phyloP scores from a whole-genome alignment of 306 rosid genomes.

The Oemleria cerasiformis region DNA sequence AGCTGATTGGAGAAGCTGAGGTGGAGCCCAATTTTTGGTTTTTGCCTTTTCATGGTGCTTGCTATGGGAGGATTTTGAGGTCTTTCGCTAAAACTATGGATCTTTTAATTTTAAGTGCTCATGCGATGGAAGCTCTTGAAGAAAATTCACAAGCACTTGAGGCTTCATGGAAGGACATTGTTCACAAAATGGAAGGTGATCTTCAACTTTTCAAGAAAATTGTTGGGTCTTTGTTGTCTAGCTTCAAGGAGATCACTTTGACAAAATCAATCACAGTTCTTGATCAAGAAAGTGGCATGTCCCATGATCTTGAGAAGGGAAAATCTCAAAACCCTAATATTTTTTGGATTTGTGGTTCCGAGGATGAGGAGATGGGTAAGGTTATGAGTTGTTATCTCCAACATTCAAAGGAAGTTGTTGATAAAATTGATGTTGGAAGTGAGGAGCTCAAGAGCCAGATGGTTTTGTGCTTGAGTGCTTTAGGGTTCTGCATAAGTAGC shows the following conservation, averaged over 20 bases:
- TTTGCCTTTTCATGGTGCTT: slow-evolving; percentile 43
- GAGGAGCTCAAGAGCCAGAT: slow-evolving; percentile 43
- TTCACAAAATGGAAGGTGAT: slow-evolving; percentile 33
- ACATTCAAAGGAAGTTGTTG: slow-evolving; percentile 33
- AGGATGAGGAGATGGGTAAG: slow-evolving; percentile 40
- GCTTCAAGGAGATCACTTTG: slow-evolving; percentile 28
- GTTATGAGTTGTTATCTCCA: slow-evolving; percentile 38
- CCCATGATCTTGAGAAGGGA: slow-evolving; percentile 52
- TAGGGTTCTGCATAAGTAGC: slow-evolving; percentile 33
- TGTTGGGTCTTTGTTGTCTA: slow-evolving; percentile 30
- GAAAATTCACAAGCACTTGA: slow-evolving; percentile 33
- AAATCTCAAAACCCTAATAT: slow-evolving; percentile 14
- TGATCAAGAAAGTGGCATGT: slow-evolving; percentile 22
- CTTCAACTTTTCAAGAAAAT: slow-evolving; percentile 45
- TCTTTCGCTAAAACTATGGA: slow-evolving; percentile 49
- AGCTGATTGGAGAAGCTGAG: slow-evolving; percentile 53
- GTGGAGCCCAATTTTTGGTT: slow-evolving; percentile 73
- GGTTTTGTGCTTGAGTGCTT: slow-evolving; percentile 36
- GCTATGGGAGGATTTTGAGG: slow-evolving; percentile 38
- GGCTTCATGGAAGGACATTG: slow-evolving; percentile 29
- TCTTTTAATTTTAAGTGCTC: slow-evolving; percentile 38
- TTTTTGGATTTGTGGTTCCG: slow-evolving; percentile 22
- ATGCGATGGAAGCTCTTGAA: slow-evolving; percentile 35
- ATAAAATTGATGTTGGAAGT: slow-evolving; percentile 23
- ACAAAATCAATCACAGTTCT: slow-evolving; percentile 38